These are phyloP conservation scores for Linderina pennispora DNA, from an alignment of 192 early-diverging fungal genomes.

Conservation along the genomic window DNA sequence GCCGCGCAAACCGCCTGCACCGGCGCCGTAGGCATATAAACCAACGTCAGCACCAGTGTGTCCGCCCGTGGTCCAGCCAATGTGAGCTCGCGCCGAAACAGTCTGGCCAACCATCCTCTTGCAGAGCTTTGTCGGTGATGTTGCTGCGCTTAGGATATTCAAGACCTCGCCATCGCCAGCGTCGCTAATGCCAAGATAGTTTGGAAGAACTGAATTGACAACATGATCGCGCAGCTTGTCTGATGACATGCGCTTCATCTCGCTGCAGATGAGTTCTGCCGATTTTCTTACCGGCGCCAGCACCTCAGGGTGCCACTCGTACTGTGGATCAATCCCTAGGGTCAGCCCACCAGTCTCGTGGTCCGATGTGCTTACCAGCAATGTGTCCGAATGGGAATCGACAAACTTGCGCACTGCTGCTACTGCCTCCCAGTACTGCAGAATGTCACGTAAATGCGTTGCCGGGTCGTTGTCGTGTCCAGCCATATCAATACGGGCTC, in stretches of 20 bases:
- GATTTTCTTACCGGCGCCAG: slow-evolving; percentile 21
- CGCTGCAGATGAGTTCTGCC: slow-evolving; percentile 22
- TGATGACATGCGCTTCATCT: neutral
- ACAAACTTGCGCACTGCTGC: slow-evolving; percentile 41
- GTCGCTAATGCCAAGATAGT: slow-evolving; percentile 30
- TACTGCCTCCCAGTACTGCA: slow-evolving; percentile 54
- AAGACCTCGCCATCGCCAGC: slow-evolving; percentile 17
- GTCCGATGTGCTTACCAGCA: slow-evolving; percentile 53
- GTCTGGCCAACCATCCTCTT: slow-evolving; percentile 18
- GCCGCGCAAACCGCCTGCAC: slow-evolving; percentile 43
- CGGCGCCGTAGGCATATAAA: slow-evolving; percentile 55
- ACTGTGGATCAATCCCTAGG: slow-evolving; percentile 43
- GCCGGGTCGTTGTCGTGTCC: slow-evolving; percentile 57
- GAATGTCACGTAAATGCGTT: slow-evolving; percentile 52
- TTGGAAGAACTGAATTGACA: slow-evolving; percentile 7
- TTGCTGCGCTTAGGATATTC: neutral
- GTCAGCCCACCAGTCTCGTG: slow-evolving; percentile 62
- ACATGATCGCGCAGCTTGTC: neutral
- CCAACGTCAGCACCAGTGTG: slow-evolving; percentile 93
- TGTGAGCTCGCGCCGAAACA: slow-evolving; percentile 20
- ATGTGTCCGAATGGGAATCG: slow-evolving; percentile 41
- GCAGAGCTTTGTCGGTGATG: slow-evolving; percentile 2
- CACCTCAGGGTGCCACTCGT: slow-evolving; percentile 46
- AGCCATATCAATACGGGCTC: slow-evolving; percentile 55
- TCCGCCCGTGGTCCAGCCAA: slow-evolving; percentile 76